phyloP scores from a whole-genome alignment of 257 asterid genomes.

The Capsicum pubescens region DNA sequence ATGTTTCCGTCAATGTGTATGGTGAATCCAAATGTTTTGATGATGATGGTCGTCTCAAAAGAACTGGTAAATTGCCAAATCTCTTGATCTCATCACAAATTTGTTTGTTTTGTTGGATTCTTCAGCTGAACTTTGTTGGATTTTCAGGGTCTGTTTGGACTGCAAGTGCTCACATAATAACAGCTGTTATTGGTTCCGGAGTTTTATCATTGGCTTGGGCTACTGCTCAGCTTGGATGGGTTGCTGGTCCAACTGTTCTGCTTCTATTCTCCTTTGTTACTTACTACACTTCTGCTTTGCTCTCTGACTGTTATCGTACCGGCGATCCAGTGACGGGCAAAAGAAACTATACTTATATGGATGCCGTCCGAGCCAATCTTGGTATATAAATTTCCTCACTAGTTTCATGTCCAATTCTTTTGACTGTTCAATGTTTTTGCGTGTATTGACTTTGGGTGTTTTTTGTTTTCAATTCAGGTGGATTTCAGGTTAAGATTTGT shows the following conservation, averaged over 20 bases:
- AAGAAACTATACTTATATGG: slow-evolving; percentile 71
- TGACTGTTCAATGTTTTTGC: neutral
- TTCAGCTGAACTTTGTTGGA: neutral
- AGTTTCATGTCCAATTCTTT: neutral
- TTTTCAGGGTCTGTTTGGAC: slow-evolving; percentile 50
- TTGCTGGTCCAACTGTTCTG: slow-evolving; percentile 59
- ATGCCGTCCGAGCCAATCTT: slow-evolving; percentile 63
- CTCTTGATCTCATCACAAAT: neutral
- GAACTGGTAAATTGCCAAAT: neutral
- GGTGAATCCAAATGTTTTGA: slow-evolving; percentile 27
- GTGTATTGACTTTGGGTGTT: slow-evolving; percentile 15
- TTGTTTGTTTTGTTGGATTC: neutral
- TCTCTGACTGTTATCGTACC: slow-evolving; percentile 68
- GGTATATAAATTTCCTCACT: slow-evolving; percentile 36
- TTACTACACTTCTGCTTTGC: slow-evolving; percentile 56
- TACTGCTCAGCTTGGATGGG: slow-evolving; percentile 81
- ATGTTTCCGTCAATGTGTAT: neutral
- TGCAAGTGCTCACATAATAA: slow-evolving; percentile 77
- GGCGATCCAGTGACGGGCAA: slow-evolving; percentile 43
- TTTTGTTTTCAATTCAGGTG: slow-evolving; percentile 44
- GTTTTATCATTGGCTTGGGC: slow-evolving; percentile 82
- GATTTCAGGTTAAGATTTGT: slow-evolving; percentile 56
- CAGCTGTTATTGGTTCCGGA: slow-evolving; percentile 75
- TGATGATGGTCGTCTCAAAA: slow-evolving; percentile 28
- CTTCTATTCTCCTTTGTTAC: slow-evolving; percentile 58